phyloP scores from a whole-genome alignment of 768 basidiomycete species.

The Suillus decipiens region DNA sequence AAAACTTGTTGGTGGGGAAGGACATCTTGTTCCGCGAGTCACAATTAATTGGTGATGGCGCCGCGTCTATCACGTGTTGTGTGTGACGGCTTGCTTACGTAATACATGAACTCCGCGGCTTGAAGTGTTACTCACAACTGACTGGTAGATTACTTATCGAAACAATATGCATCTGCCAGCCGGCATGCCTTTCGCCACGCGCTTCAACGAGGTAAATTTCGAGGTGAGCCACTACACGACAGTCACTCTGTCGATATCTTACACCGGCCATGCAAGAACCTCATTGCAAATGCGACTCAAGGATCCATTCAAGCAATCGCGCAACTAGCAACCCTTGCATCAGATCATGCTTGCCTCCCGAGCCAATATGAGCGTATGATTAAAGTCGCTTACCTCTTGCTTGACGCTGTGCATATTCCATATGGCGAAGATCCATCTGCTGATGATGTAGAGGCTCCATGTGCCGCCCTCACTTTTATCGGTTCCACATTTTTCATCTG shows the following conservation, averaged over 20 bases:
- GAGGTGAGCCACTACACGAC: conserved; percentile 18
- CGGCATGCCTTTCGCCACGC: not conserved
- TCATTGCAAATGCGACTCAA: conserved; percentile 17
- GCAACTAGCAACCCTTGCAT: conserved; percentile 19
- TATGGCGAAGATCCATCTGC: conserved; percentile 9
- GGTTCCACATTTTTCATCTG: conserved; percentile 28
- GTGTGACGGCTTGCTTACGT: conserved; percentile 12
- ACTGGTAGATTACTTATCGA: not conserved
- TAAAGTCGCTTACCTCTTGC: conserved; percentile 23
- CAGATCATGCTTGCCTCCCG: conserved; percentile 16
- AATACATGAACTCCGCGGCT: conserved; percentile 5
- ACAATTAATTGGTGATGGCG: conserved; percentile 14
- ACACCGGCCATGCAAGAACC: conserved; percentile 12
- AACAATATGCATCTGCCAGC: not conserved
- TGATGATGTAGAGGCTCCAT: conserved; percentile 16
- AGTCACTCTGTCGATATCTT: not conserved
- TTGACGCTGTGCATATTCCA: conserved; percentile 23
- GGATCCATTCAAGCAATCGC: conserved; percentile 18
- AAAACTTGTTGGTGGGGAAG: not conserved
- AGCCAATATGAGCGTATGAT: conserved; percentile 26
- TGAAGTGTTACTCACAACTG: not conserved
- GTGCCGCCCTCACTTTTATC: conserved; percentile 21
- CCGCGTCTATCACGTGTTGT: conserved; percentile 24
- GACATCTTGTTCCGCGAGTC: not conserved
- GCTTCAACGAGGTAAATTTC: conserved; percentile 16